These are phyloP conservation scores for Escovopsis weberi DNA, from an alignment of 2,329 filamentous ascomycete genomes.

Conservation along the genomic window DNA sequence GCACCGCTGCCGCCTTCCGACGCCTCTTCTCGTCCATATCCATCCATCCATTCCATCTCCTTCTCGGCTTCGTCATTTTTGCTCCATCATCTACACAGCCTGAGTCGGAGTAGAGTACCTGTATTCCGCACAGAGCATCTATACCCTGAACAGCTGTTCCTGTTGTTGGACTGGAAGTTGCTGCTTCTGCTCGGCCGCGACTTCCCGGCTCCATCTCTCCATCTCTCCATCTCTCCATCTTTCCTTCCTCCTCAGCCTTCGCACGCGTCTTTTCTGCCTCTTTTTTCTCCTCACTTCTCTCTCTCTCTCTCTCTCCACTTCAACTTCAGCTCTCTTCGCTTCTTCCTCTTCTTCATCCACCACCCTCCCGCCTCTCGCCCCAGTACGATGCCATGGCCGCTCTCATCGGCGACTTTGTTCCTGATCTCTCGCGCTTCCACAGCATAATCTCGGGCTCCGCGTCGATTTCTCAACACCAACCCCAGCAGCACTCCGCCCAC, in stretches of 20 bases:
- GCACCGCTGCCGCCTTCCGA: too few relatives aligned
- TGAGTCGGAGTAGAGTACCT: too few relatives aligned
- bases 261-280: background rate
- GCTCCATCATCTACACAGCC: too few relatives aligned
- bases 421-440: slow-evolving; percentile 57
- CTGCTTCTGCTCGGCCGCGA: background rate
- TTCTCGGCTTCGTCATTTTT: too few relatives aligned
- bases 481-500: slow-evolving; percentile 24
- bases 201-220: background rate
- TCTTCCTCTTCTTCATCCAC: background rate
- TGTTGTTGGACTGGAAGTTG: too few relatives aligned
- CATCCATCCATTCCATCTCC: too few relatives aligned
- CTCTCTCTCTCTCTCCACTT: background rate
- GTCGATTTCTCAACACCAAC: slow-evolving; percentile 28
- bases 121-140: too few relatives aligned
- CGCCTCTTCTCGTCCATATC: too few relatives aligned
- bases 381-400: slow-evolving; percentile 45
- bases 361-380: background rate
- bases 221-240: slow-evolving; percentile 1
- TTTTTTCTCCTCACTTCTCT: background rate
- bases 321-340: background rate
- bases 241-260: too few relatives aligned
- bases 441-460: slow-evolving; percentile 47
- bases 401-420: slow-evolving; percentile 56
- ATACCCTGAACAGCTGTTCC: background rate